Evolutionary conservation across 2,329 filamentous ascomycete species (phyloP).

Genomic region (Aspergillus sojae): DNA sequence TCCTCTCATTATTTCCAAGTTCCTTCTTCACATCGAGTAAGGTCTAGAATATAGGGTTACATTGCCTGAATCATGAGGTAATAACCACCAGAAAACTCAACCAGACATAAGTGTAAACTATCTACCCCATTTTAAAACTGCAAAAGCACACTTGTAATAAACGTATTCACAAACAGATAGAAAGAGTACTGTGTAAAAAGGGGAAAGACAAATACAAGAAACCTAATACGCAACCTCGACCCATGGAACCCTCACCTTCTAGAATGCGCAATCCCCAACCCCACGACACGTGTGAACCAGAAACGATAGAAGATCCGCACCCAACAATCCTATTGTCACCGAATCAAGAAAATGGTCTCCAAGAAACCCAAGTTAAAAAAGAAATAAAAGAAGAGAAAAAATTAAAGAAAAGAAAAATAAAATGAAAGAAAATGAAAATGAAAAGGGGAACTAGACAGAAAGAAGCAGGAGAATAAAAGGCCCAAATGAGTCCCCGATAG

Average conservation of each 20-base stretch:
- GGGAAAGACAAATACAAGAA: neutral
- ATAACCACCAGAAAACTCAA: too few relatives aligned
- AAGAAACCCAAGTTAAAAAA: neutral
- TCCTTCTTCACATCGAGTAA: too few relatives aligned
- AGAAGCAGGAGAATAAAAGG: neutral
- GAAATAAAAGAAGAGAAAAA: neutral
- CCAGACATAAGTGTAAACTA: too few relatives aligned
- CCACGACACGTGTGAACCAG: slow-evolving; percentile 9
- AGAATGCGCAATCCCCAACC: neutral
- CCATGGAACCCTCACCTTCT: slow-evolving; percentile 6
- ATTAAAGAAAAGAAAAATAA: neutral
- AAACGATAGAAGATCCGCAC: neutral
- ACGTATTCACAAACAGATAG: too few relatives aligned
- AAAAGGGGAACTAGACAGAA: neutral
- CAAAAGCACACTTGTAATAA: too few relatives aligned
- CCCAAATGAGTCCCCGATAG: slow-evolving; percentile 17
- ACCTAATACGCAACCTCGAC: neutral
- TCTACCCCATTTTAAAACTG: too few relatives aligned
- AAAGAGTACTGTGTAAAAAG: too few relatives aligned
- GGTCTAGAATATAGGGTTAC: too few relatives aligned
- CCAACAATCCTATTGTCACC: neutral
- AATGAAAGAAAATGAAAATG: too few relatives aligned
- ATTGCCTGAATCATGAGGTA: too few relatives aligned
- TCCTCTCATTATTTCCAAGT: too few relatives aligned
- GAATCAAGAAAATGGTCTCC: neutral